A percentile compares a stretch with the other conserved stretches of the same genome.
Evolutionary conservation across 2,329 filamentous ascomycete species (phyloP).

Genomic region (Cercospora zeina): DNA sequence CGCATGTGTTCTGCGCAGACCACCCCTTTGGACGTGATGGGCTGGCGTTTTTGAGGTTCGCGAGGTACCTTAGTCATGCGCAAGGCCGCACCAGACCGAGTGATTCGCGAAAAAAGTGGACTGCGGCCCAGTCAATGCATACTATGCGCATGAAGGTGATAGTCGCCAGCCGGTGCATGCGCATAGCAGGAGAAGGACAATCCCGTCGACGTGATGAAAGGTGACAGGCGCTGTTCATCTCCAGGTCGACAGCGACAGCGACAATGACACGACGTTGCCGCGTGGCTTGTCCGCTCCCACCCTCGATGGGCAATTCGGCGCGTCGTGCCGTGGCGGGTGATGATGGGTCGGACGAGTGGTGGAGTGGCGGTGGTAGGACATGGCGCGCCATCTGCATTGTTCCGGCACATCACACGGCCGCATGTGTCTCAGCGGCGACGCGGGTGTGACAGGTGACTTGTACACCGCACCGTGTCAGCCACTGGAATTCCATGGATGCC

Average conservation of each 20-base stretch:
- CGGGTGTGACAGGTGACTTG: conserved; percentile 30
- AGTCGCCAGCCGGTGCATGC: background rate
- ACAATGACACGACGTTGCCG: conserved; percentile 2
- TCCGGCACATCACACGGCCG: conserved; percentile 11
- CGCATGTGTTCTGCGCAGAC: background rate
- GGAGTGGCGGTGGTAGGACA: background rate
- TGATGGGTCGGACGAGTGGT: background rate
- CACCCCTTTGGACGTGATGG: background rate
- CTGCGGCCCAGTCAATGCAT: background rate
- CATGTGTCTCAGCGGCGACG: conserved; percentile 4
- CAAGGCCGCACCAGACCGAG: background rate
- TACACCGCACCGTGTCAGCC: conserved; percentile 24
- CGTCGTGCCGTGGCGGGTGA: background rate
- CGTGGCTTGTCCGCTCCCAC: conserved; percentile 5
- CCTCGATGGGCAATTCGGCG: background rate
- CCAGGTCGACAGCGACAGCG: background rate
- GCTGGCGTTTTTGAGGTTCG: background rate
- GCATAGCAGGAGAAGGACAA: background rate
- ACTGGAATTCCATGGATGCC: background rate
- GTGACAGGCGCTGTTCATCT: background rate
- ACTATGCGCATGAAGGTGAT: background rate
- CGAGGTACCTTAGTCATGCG: background rate
- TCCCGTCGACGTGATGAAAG: background rate
- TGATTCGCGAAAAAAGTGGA: background rate
- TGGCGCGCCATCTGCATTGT: conserved; percentile 12